phyloP scores from a whole-genome alignment of 148 eudicot genomes.

The Bassia scoparia region DNA sequence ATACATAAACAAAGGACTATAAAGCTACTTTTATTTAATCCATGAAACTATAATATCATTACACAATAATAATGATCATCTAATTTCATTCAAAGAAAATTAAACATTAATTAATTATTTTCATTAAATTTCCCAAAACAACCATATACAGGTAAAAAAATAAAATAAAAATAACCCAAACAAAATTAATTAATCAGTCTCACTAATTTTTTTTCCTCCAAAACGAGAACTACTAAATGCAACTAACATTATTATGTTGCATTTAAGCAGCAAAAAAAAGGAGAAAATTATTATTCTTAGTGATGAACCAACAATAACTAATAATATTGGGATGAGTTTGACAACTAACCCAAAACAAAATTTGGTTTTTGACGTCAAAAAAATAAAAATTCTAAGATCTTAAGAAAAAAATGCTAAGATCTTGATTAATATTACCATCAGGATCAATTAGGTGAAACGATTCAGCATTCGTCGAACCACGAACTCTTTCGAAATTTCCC shows the following conservation, averaged over 20 bases:
- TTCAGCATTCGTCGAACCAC: constrained; percentile 42
- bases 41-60: too few relatives aligned
- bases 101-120: too few relatives aligned
- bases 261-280: constrained; percentile 26
- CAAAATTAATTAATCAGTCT: neutral
- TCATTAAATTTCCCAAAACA: neutral
- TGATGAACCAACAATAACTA: constrained; percentile 3
- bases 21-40: too few relatives aligned
- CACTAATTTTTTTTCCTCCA: constrained; percentile 16
- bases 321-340: neutral
- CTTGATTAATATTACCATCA: constrained; percentile 51
- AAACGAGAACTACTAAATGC: constrained; percentile 23
- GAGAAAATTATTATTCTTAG: constrained; percentile 7
- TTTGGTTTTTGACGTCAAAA: neutral
- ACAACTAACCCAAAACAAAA: neutral
- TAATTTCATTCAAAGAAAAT: too few relatives aligned
- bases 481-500: constrained; percentile 45
- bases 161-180: constrained; percentile 1
- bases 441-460: constrained; percentile 60
- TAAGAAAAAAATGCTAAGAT: constrained; percentile 63
- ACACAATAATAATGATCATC: too few relatives aligned
- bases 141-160: constrained; percentile 4
- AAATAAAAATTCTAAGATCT: constrained; percentile 26
- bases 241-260: neutral
- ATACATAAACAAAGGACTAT: too few relatives aligned